Percentiles rank a stretch among this genome's conserved stretches.
Conservation (phyloP, 1,284 basidiomycete genomes). For the Cutaneotrichosporon mucoides region DNA sequence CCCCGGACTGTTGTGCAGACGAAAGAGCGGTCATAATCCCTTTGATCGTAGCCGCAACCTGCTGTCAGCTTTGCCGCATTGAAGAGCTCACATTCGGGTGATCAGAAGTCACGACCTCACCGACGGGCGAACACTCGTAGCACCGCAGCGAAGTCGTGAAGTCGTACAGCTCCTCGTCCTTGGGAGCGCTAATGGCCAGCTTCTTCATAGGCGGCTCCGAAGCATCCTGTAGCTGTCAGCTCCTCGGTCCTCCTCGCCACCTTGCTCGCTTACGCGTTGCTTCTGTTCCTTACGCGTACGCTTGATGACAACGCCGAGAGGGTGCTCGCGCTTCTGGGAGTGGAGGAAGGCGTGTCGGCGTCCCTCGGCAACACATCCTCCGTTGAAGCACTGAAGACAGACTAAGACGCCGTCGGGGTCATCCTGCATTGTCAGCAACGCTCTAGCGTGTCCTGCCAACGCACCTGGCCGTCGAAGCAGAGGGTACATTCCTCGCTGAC, state of each 20-base stretch:
- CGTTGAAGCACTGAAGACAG: constrained; percentile 90
- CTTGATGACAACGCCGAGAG: constrained; percentile 75
- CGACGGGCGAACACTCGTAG: constrained; percentile 59
- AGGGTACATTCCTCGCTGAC: constrained; percentile 64
- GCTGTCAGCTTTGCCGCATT: neutral
- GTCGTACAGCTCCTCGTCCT: constrained; percentile 84
- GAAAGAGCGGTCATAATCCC: constrained; percentile 77
- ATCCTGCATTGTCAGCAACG: constrained; percentile 57
- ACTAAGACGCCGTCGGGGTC: constrained; percentile 74
- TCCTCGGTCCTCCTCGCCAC: neutral
- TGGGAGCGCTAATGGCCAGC: constrained; percentile 77
- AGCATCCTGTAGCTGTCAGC: constrained; percentile 50
- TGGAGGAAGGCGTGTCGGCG: constrained; percentile 70
- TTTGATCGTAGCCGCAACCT: constrained; percentile 60
- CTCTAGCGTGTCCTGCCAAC: too few relatives aligned
- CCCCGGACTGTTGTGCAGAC: constrained; percentile 85
- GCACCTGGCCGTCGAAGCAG: constrained; percentile 92
- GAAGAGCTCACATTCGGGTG: constrained; percentile 47
- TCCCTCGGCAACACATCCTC: constrained; percentile 64
- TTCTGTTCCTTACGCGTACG: constrained; percentile 64
- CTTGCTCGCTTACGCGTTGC: constrained; percentile 58
- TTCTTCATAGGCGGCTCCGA: constrained; percentile 80
- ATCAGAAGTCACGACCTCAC: constrained; percentile 57
- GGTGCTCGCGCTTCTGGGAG: constrained; percentile 65
- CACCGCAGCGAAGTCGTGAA: constrained; percentile 66